Evolutionary conservation across 768 basidiomycete genomes (phyloP), one percentile per base, ranked within the genome.

Genomic region (Suillus sp.): DNA sequence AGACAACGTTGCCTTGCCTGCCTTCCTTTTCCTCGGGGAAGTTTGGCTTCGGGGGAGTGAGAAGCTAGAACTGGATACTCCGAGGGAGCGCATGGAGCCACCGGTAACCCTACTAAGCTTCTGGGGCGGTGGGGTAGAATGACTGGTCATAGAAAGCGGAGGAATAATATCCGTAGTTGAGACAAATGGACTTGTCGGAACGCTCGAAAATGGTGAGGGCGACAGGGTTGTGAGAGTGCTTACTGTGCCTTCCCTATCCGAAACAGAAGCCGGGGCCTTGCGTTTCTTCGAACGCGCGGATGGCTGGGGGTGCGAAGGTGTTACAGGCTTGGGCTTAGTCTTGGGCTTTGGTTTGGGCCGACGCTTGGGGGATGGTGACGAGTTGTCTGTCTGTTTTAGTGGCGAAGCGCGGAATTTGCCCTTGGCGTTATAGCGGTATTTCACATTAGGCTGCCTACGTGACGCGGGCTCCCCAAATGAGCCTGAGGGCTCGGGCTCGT

Each of bases 381-480:
- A 50, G 30, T 35, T 74, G 59, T 72, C 73, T 40, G 38, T 8
- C 38, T 57, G 56, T 32, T 67, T 75, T 64, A 75, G 66, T 40
- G 74, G 74, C 16, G 74, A 75, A 48, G 75, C 77, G 9, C 66
- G 75, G 6, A 75, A 74, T 57, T 75, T 75, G 22, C 75, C 74
- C 11, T 71, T 70, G 55, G 72, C 75, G 6, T 57, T 72, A 61
- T 75, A 75, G 60, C 74, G 74, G 62, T 71, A 75, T 58, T 76
- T 77, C 64, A 75, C 69, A 43, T 66, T 64, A 62, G 69, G 71
- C 64, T 72, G 60, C 45, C 59, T 66, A 14, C 64, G 67, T 0
- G 70, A 32, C 1, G 57, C 35, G 38, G 74, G 71, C 27, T 69
- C 74, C 9, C 68, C 68, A 51, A 75, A 75, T 14, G 65, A 69